A percentile compares a stretch with the other conserved stretches of the same genome.
Conservation (phyloP, 2,329 filamentous ascomycete genomes). For the Neonectria punicea region DNA sequence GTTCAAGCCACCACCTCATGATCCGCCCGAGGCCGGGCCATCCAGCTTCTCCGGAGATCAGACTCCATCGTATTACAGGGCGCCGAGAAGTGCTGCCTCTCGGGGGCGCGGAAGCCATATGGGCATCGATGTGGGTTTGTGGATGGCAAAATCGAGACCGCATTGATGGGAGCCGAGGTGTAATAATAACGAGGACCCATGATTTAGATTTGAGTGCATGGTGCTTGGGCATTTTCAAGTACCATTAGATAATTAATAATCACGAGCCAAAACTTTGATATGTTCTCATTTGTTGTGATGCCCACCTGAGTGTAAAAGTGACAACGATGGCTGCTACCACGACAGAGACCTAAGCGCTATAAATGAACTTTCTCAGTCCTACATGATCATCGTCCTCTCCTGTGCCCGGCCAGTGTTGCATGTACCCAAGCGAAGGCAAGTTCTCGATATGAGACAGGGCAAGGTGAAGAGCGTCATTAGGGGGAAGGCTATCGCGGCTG, state of each 20-base stretch:
- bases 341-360: conserved; percentile 6
- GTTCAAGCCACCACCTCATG: neutral
- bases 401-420: neutral
- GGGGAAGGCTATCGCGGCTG: neutral
- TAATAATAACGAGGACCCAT: neutral
- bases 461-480: neutral
- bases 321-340: neutral
- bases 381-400: neutral
- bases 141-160: neutral
- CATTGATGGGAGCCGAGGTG: neutral
- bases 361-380: neutral
- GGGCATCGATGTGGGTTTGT: conserved; percentile 4
- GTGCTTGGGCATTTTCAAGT: neutral
- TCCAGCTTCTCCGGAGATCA: neutral
- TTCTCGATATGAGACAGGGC: conserved; percentile 6
- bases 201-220: neutral
- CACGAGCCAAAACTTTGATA: neutral
- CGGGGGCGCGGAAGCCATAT: neutral
- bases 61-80: neutral
- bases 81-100: neutral
- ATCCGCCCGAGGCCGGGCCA: neutral
- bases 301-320: neutral
- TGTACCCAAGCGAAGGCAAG: neutral
- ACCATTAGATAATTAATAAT: neutral
- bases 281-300: neutral